phyloP scores from a whole-genome alignment of 805 yeast genomes.

The Saturnispora gosingensis region DNA sequence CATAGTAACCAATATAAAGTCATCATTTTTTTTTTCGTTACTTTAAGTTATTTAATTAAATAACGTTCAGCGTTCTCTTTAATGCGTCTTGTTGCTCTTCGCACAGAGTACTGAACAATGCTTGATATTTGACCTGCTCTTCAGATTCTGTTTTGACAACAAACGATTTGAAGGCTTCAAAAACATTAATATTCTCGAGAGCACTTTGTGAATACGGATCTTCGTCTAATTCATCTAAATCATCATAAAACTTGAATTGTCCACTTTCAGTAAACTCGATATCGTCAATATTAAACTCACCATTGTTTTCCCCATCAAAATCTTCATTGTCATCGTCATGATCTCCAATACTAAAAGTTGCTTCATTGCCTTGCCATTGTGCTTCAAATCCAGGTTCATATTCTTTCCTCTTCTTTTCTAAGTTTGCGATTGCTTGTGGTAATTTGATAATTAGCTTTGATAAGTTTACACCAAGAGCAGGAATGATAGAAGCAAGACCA shows the following conservation, averaged over 20 bases:
- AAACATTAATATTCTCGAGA: constrained; percentile 68
- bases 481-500: constrained; percentile 28
- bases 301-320: constrained; percentile 21
- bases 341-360: constrained; percentile 13
- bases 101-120: constrained; percentile 17
- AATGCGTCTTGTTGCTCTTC: constrained; percentile 20
- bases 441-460: constrained; percentile 45
- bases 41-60: not conserved
- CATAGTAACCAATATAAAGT: not conserved
- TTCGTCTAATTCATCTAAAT: constrained; percentile 70
- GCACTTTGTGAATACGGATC: constrained; percentile 75
- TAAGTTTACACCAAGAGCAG: constrained; percentile 44
- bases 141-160: constrained; percentile 39
- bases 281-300: constrained; percentile 23
- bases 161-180: constrained; percentile 51
- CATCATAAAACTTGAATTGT: constrained; percentile 33
- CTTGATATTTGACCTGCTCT: constrained; percentile 28
- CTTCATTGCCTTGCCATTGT: constrained; percentile 15
- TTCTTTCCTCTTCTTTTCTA: constrained; percentile 55
- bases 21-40: not conserved
- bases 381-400: constrained; percentile 31
- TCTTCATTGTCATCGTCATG: constrained; percentile 20
- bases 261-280: constrained; percentile 24
- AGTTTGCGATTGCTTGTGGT: constrained; percentile 60
- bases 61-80: constrained; percentile 2